These are phyloP conservation scores for Flaveria floridana DNA, from an alignment of 140 eudicot species.

Conservation along the genomic window DNA sequence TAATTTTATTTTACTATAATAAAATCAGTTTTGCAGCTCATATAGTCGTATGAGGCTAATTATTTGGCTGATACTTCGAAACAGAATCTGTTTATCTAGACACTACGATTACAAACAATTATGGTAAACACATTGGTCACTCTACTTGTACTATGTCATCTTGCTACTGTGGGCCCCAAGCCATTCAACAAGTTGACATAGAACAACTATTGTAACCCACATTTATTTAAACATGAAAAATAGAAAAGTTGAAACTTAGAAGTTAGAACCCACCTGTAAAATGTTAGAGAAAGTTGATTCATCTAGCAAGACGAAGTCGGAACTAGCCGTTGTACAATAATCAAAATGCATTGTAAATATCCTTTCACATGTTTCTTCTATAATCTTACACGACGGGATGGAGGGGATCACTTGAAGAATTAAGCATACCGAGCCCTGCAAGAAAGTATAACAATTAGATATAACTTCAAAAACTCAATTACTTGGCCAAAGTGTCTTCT, in stretches of 20 bases:
- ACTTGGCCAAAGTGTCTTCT: slow-evolving; percentile 79
- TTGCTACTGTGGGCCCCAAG: neutral
- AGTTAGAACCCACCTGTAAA: slow-evolving; percentile 78
- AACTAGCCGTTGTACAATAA: slow-evolving; percentile 89
- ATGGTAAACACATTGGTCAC: neutral
- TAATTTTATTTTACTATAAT: neutral
- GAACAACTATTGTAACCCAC: neutral
- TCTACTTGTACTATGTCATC: neutral
- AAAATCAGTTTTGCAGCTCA: neutral
- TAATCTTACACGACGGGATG: slow-evolving; percentile 78
- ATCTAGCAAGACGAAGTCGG: slow-evolving; percentile 79
- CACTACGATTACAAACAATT: neutral
- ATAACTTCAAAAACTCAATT: slow-evolving; percentile 36
- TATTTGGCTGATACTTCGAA: too few species aligned
- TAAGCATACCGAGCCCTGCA: slow-evolving; percentile 91
- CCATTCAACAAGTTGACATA: slow-evolving; percentile 2
- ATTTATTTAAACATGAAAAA: neutral
- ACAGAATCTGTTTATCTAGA: neutral
- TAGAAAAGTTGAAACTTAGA: slow-evolving; percentile 25
- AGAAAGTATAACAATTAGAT: slow-evolving; percentile 60
- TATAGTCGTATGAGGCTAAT: neutral
- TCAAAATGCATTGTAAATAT: slow-evolving; percentile 87
- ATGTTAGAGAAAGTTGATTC: slow-evolving; percentile 68
- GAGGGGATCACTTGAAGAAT: slow-evolving; percentile 87
- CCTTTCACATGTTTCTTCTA: slow-evolving; percentile 95